phyloP scores from a whole-genome alignment of 768 basidiomycete genomes.

The Tephrocybe sp. region DNA sequence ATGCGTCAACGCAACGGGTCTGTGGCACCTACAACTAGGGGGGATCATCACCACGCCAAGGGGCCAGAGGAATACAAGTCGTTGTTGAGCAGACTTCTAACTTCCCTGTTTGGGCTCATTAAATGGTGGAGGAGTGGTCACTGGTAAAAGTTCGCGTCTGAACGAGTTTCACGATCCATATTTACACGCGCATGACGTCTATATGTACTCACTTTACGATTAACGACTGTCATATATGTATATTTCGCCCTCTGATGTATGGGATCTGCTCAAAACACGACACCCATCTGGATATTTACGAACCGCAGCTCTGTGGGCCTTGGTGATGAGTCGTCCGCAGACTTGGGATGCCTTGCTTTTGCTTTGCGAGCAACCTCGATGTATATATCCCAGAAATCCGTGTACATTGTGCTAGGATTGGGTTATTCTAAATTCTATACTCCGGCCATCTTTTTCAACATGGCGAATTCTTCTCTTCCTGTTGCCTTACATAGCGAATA shows the following conservation, averaged over 20 bases:
- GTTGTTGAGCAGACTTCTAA: conserved; percentile 6
- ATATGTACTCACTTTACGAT: neutral
- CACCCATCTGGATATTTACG: too few relatives aligned
- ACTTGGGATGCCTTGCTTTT: too few relatives aligned
- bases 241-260: neutral
- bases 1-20: conserved; percentile 2
- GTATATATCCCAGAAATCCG: too few relatives aligned
- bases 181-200: neutral
- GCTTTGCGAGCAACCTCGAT: too few relatives aligned
- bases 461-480: conserved; percentile 66
- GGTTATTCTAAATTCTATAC: conserved; percentile 17
- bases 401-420: neutral
- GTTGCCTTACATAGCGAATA: conserved; percentile 70
- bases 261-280: too few relatives aligned
- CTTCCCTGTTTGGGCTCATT: conserved; percentile 3
- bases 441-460: conserved; percentile 66
- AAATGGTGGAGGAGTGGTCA: conserved; percentile 6
- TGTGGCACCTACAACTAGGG: neutral
- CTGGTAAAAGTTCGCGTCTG: neutral
- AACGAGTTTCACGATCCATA: neutral
- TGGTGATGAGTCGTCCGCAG: too few relatives aligned
- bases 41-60: conserved; percentile 5
- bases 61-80: conserved; percentile 10
- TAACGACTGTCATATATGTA: neutral
- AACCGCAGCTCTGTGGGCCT: too few relatives aligned